These are phyloP conservation scores for Apiospora hydei DNA, from an alignment of 2,329 filamentous ascomycete species.

Conservation along the genomic window DNA sequence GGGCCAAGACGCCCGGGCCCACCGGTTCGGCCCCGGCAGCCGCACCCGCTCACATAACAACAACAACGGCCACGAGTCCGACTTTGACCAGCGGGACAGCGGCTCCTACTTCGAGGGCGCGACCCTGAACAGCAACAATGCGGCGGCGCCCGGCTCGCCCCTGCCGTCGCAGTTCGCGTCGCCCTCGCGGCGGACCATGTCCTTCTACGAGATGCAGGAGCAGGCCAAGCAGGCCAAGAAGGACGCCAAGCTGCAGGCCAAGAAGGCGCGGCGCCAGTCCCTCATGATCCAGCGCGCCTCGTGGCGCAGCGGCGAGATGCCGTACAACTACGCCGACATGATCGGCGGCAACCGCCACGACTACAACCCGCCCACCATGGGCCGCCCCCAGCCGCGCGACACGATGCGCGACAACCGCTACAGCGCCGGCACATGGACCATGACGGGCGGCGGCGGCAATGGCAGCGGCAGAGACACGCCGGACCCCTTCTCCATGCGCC, in stretches of 20 bases:
- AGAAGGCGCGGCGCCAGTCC: neutral
- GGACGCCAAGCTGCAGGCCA: neutral
- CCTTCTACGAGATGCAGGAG: constrained; percentile 32
- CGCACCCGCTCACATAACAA: constrained; percentile 21
- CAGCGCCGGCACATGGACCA: constrained; percentile 4
- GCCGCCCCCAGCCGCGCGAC: constrained; percentile 1
- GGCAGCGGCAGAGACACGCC: neutral
- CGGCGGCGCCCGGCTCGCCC: neutral
- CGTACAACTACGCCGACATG: constrained; percentile 30
- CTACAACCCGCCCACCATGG: constrained; percentile 29
- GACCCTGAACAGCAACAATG: neutral
- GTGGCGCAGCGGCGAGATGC: constrained; percentile 31
- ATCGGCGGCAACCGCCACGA: constrained; percentile 29
- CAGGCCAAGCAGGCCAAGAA: constrained; percentile 25
- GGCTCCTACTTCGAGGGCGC: constrained; percentile 23
- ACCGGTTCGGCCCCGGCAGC: neutral
- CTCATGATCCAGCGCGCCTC: constrained; percentile 14
- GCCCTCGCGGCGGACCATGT: constrained; percentile 27
- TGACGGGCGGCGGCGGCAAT: neutral
- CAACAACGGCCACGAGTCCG: constrained; percentile 22
- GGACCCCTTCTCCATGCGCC: constrained; percentile 41
- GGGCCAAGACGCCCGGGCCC: constrained; percentile 18
- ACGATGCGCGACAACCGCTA: neutral
- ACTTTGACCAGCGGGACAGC: constrained; percentile 12
- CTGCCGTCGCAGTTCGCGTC: constrained; percentile 26